phyloP scores from a whole-genome alignment of 352 stramenopile species.

The Pythium chondricola region DNA sequence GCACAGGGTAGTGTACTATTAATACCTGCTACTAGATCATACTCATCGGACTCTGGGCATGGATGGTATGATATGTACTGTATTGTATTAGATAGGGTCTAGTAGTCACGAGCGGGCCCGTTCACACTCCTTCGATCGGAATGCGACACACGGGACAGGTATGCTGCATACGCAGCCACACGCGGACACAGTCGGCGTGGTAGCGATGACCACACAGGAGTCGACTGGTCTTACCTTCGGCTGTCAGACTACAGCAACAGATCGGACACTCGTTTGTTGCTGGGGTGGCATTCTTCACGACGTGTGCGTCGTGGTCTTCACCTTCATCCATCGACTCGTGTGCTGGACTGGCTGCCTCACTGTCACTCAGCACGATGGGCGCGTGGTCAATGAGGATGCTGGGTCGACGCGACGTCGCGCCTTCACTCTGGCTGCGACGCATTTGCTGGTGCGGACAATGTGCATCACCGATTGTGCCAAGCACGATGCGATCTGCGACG shows the following conservation, averaged over 20 bases:
- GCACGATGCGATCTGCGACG: conserved; percentile 19
- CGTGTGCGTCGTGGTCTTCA: conserved; percentile 3
- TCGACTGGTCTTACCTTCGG: conserved; percentile 33
- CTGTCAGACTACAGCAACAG: conserved; percentile 39
- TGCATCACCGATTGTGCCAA: conserved; percentile 8
- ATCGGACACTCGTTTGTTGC: conserved; percentile 79
- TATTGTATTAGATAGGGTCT: too few species aligned
- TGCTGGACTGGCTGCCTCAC: background rate
- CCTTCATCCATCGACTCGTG: background rate
- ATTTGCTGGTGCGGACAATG: conserved; percentile 3
- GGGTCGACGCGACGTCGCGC: background rate
- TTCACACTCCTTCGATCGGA: conserved; percentile 16
- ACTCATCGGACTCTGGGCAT: too few species aligned
- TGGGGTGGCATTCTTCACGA: conserved; percentile 26
- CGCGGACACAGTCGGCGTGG: conserved; percentile 53
- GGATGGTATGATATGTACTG: too few species aligned
- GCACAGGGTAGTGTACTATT: too few species aligned
- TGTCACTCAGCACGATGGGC: background rate
- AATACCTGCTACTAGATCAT: too few species aligned
- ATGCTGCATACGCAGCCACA: conserved; percentile 65
- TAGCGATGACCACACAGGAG: conserved; percentile 62
- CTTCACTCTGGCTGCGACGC: conserved; percentile 15
- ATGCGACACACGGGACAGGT: conserved; percentile 68
- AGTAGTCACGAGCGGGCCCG: too few species aligned
- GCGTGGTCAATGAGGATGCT: conserved; percentile 8